phyloP scores from a whole-genome alignment of 83 land plant species.

The Picea engelmannii region DNA sequence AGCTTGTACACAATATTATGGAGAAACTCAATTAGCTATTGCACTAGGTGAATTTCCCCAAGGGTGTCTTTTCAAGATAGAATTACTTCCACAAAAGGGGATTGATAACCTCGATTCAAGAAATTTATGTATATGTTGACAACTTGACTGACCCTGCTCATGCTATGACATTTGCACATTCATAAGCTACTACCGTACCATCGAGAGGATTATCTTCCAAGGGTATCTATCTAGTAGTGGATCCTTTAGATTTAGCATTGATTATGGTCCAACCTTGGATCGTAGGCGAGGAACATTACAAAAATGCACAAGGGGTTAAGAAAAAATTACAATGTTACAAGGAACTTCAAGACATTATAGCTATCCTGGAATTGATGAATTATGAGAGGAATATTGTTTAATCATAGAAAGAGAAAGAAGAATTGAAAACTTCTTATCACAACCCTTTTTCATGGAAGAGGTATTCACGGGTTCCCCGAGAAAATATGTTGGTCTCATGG shows the following conservation, averaged over 20 bases:
- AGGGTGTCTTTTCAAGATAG: conserved; percentile 14
- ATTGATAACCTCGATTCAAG: too few species aligned
- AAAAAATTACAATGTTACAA: neutral
- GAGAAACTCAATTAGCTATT: too few species aligned
- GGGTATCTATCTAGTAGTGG: neutral
- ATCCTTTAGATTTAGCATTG: neutral
- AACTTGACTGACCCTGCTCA: neutral
- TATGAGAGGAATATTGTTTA: neutral
- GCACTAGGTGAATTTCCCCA: conserved; percentile 4
- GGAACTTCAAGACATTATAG: conserved; percentile 15
- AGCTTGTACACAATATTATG: too few species aligned
- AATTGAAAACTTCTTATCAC: neutral
- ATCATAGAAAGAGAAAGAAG: neutral
- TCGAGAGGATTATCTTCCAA: neutral
- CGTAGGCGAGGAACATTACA: neutral
- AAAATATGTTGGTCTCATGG: neutral
- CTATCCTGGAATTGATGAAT: conserved; percentile 1
- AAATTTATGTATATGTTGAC: too few species aligned
- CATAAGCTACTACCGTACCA: neutral
- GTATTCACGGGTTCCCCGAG: neutral
- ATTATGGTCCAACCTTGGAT: neutral
- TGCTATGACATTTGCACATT: neutral
- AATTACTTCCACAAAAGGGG: too few species aligned
- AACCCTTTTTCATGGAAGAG: neutral
- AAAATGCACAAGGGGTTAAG: neutral